Conservation (phyloP, 108 stramenopile species). For the Stephanodiscus triporus region DNA sequence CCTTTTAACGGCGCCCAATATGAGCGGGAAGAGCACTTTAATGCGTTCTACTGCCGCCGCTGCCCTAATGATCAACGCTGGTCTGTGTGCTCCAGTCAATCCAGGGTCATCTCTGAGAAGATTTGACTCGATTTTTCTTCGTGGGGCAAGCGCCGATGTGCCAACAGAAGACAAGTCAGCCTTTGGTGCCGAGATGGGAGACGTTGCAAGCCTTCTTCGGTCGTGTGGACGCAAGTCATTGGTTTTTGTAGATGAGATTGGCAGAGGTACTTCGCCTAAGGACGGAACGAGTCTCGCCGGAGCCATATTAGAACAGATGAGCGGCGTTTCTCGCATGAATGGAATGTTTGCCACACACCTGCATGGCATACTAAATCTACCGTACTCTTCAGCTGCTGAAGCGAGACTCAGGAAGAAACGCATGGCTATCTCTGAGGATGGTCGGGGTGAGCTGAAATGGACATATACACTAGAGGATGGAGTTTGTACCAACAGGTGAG, state of each 20-base stretch:
- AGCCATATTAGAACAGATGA: slow-evolving; percentile 87
- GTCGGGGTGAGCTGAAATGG: slow-evolving; percentile 57
- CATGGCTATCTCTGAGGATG: slow-evolving; percentile 46
- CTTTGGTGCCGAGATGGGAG: slow-evolving; percentile 97
- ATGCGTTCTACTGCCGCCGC: slow-evolving; percentile 93
- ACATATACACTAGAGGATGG: slow-evolving; percentile 87
- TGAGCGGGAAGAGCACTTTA: slow-evolving; percentile 94
- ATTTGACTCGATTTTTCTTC: slow-evolving; percentile 89
- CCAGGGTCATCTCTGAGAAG: slow-evolving; percentile 62
- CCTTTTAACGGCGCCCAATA: slow-evolving; percentile 96
- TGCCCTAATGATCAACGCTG: slow-evolving; percentile 82
- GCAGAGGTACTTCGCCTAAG: slow-evolving; percentile 90
- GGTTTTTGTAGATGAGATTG: slow-evolving; percentile 96
- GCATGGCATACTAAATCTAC: slow-evolving; percentile 47
- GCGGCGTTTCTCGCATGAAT: slow-evolving; percentile 49
- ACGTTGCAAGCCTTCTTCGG: slow-evolving; percentile 86
- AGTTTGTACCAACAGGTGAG: slow-evolving; percentile 76
- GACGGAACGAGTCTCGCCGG: slow-evolving; percentile 89
- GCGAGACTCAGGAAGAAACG: slow-evolving; percentile 48
- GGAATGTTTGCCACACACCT: slow-evolving; percentile 92
- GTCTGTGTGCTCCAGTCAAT: slow-evolving; percentile 80
- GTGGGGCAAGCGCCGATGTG: slow-evolving; percentile 91
- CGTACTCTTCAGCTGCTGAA: slow-evolving; percentile 22
- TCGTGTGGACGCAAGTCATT: slow-evolving; percentile 77
- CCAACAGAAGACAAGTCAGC: slow-evolving; percentile 91